phyloP scores from a whole-genome alignment of 225 moss, liverwort and hornwort genomes.

The Physcomitrellopsis africana region DNA sequence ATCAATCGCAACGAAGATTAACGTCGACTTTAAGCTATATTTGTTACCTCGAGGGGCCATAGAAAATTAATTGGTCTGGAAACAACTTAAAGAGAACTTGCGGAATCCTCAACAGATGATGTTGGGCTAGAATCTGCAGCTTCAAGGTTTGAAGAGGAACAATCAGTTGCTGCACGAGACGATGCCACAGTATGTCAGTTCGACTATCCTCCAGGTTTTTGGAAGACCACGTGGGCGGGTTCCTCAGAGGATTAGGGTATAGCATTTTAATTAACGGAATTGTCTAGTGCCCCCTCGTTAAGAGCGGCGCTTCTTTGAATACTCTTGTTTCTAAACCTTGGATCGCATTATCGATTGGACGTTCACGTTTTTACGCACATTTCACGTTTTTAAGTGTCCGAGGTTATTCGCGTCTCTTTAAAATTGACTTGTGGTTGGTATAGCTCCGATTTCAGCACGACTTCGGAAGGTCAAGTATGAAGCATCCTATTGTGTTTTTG shows the following conservation, averaged over 20 bases:
- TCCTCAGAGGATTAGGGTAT: not conserved
- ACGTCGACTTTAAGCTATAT: not conserved
- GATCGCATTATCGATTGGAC: not conserved
- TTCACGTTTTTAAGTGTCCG: not conserved
- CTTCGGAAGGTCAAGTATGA: not conserved
- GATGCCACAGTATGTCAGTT: slow-evolving; percentile 7
- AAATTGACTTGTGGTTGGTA: not conserved
- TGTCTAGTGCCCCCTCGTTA: not conserved
- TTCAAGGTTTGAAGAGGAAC: slow-evolving; percentile 18
- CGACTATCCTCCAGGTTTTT: slow-evolving; percentile 14
- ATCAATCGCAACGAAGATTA: not conserved
- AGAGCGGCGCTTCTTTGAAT: not conserved
- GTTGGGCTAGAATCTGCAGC: slow-evolving; percentile 5
- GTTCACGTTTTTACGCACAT: slow-evolving; percentile 14
- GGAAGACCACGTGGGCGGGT: slow-evolving; percentile 7
- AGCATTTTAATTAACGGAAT: slow-evolving; percentile 21
- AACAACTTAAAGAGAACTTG: not conserved
- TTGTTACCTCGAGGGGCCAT: not conserved
- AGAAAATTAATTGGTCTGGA: slow-evolving; percentile 1
- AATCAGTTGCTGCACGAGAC: slow-evolving; percentile 26
- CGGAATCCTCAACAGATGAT: not conserved
- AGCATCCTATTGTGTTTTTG: slow-evolving; percentile 8
- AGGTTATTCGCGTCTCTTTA: not conserved
- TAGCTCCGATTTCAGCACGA: not conserved
- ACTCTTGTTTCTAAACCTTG: slow-evolving; percentile 4